Evolutionary conservation across 176 grass and related monocot species (phyloP), one percentile per base, ranked within the genome.

Genomic region (Musa schizocarpa): DNA sequence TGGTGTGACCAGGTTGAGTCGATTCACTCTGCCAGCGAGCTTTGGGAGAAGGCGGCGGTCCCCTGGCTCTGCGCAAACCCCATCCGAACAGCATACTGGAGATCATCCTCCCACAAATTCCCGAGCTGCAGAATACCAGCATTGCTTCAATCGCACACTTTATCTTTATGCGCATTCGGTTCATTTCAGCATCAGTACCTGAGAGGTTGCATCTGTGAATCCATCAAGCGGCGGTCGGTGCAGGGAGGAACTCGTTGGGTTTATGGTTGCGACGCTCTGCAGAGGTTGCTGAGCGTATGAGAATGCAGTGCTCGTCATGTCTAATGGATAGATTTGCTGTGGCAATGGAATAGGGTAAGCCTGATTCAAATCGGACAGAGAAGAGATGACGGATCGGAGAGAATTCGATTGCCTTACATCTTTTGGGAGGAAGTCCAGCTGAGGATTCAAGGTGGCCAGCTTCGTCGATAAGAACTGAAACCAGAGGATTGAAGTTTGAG

Each of bases 61-160:
- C 7, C 24, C 65, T 70, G 73, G 72, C 14, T 51, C 76, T 79
- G 79, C 25, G 61, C 79, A 81, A 89, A 92, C 12, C 85, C 87
- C 85, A 88, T 90, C 83, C 86, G 91, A 72, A 95, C 78, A 50
- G 90, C 76, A 67, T 81, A 90, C 25, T 88, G 91, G 21, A 95
- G 91, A 67, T 95, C 91, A 66, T 90, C 88, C n/a, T 86, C 87
- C 91, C 91, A 95, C 77, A 84, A 63, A 23, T 74, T 74, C 11
- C 63, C 81, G 72, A 80, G 65, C 91, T 86, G 81, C 55, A 78
- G 65, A 61, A 63, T 1, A 76, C 68, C 10, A 12, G n/a, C 51
- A 73, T 11, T 23, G 65, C 17, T 29, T 64, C 54, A 24, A 25
- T 14, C 13, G 69, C 2, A 70, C 4, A 72, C n/a, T 71, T 23